Conservation (phyloP, 208 protist genomes). For the Sergeia podlipaevii region DNA sequence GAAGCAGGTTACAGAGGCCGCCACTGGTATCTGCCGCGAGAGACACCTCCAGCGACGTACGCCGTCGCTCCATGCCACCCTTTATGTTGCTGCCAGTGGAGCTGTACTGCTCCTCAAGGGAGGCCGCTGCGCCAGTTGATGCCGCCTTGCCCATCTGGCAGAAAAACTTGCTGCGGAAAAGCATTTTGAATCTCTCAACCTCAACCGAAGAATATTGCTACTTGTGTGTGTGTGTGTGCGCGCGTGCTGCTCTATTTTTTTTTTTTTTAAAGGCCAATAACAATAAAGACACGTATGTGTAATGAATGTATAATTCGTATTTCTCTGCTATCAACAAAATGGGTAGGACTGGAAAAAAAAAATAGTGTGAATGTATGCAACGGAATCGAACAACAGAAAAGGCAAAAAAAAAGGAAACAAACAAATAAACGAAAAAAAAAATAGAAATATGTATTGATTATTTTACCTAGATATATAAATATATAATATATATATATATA, state of each 20-base stretch:
- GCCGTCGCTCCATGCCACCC: conserved; percentile 22
- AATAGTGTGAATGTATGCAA: no score
- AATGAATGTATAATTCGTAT: no score
- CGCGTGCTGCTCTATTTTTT: no score
- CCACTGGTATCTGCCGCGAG: conserved; percentile 30
- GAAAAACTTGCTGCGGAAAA: conserved; percentile 6
- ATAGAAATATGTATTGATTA: no score
- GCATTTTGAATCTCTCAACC: no score
- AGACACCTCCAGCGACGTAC: conserved; percentile 56
- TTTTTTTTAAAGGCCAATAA: conserved; percentile 4
- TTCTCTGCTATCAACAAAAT: no score
- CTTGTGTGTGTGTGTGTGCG: not conserved
- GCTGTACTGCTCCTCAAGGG: conserved; percentile 43
- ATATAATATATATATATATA: no score
- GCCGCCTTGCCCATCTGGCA: conserved; percentile 8
- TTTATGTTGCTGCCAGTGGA: conserved; percentile 44
- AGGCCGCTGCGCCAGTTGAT: conserved; percentile 12
- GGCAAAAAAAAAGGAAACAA: not conserved
- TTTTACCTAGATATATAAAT: no score
- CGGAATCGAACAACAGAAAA: no score
- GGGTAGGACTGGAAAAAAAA: no score
- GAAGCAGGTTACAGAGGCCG: conserved; percentile 44
- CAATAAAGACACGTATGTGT: no score
- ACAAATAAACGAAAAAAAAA: conserved; percentile 2
- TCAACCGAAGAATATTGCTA: no score